phyloP scores from a whole-genome alignment of 805 yeast genomes.

The Cyberlindnera sargentensis region DNA sequence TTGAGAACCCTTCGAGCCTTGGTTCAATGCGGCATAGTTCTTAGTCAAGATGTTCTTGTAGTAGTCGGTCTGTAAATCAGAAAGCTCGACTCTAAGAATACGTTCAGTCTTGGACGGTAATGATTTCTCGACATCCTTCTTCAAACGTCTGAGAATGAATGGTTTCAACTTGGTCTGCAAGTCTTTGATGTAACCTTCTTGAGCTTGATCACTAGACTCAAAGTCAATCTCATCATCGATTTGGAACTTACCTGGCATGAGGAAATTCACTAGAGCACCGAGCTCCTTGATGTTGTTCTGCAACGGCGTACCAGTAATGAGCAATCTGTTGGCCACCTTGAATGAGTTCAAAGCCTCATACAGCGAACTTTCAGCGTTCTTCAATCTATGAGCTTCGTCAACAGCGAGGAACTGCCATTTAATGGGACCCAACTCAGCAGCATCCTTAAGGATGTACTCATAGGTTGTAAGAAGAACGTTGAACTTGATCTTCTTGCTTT shows the following conservation, averaged over 20 bases:
- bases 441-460: slow-evolving; percentile 91
- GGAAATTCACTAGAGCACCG: slow-evolving; percentile 89
- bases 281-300: slow-evolving; percentile 94
- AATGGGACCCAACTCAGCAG: slow-evolving; percentile 68
- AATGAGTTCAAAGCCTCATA: slow-evolving; percentile 83
- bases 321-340: slow-evolving; percentile 73
- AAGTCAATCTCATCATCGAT: slow-evolving; percentile 95
- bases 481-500: slow-evolving; percentile 72
- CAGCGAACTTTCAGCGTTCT: slow-evolving; percentile 87
- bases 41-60: slow-evolving; percentile 90
- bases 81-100: slow-evolving; percentile 87
- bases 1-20: slow-evolving; percentile 72
- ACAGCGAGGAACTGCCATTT: slow-evolving; percentile 97
- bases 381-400: slow-evolving; percentile 96
- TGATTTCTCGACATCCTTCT: slow-evolving; percentile 96
- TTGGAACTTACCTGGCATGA: slow-evolving; percentile 89
- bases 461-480: slow-evolving; percentile 91
- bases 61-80: slow-evolving; percentile 92
- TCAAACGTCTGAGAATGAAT: slow-evolving; percentile 84
- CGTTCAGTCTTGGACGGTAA: slow-evolving; percentile 94
- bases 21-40: slow-evolving; percentile 85
- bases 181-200: slow-evolving; percentile 82
- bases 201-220: slow-evolving; percentile 61
- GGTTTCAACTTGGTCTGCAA: slow-evolving; percentile 85
- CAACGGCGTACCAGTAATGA: slow-evolving; percentile 96